Base-by-base conservation (phyloP, 805 yeast species). In the Sugiyamaella marilandica region DNA sequence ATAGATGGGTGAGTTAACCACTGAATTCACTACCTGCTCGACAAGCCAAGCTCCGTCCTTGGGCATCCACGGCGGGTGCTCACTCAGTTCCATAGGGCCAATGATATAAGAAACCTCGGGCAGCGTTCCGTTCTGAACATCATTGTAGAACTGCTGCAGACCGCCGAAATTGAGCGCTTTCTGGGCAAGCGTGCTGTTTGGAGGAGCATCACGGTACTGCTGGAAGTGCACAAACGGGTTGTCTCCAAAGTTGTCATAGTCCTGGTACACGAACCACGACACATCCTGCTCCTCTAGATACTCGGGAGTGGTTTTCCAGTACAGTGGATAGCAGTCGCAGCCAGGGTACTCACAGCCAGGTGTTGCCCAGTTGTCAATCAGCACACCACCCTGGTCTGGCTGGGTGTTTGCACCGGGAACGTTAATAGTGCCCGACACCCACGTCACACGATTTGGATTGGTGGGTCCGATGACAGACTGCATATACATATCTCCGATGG, bases 401-500 rank as follows among this genome's bases (percentile, higher is more conserved):
- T 21, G 5, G 5, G 19, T 21, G 24, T 39, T 39, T 39, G 24
- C 43, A 14, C 43, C 43, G n/a, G 47, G 47, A 9, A 47, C 34
- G 51, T 62, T 61, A 21, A 62, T 52, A 13, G 57, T 48, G 8
- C 65, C 65, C 8, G 62, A 54, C 31, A 55, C 51, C 65, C 65
- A 62, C 19, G 60, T 50, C 24, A 57, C 62, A 49, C 65, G 59
- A 55, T 59, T 60, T 24, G 65, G 63, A 44, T 55, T 53, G 33
- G 65, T 61, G 13, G 65, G 65, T 10, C 64, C 65, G 41, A 62
- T 62, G 19, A 62, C 61, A 41, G 57, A 49, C 49, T 62, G 63
- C 24, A 57, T 31, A 46, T 62, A 62, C 66, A 63, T 63, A 48
- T 63, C 66, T 11, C 48, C 65, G 18, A 63, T 51, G 14, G 64